Percentiles rank a stretch among this genome's conserved stretches.
These are phyloP conservation scores for Trichopus zeylanicus DNA, from an alignment of 116 monocot species.

Conservation along the genomic window DNA sequence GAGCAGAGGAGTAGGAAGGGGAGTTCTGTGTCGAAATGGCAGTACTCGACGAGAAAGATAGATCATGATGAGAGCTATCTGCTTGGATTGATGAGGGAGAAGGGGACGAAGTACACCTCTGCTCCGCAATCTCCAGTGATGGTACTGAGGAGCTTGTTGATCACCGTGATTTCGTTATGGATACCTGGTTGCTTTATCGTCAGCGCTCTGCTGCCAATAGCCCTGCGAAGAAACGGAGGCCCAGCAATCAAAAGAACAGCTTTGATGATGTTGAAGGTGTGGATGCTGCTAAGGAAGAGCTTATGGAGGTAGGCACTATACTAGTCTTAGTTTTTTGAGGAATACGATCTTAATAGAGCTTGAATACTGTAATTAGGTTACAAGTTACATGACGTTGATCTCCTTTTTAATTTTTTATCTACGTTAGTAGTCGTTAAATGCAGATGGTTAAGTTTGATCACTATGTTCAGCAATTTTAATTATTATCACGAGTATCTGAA, in stretches of 20 bases:
- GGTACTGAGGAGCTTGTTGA: conserved; percentile 42
- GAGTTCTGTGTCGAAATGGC: conserved; percentile 37
- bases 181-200: conserved; percentile 87
- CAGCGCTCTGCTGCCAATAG: conserved; percentile 56
- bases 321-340: too few species aligned
- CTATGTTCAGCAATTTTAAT: too few species aligned
- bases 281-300: conserved; percentile 87
- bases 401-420: too few species aligned
- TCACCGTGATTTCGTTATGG: conserved; percentile 70
- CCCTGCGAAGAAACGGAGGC: conserved; percentile 55
- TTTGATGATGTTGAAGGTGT: conserved; percentile 95
- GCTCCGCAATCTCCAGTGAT: conserved; percentile 60
- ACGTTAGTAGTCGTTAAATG: too few species aligned
- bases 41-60: conserved; percentile 69
- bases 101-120: conserved; percentile 64
- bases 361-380: too few species aligned
- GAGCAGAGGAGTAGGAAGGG: conserved; percentile 2
- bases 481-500: too few species aligned
- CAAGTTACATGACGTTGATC: too few species aligned
- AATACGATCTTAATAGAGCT: too few species aligned
- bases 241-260: conserved; percentile 45
- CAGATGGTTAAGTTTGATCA: too few species aligned
- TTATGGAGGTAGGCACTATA: conserved; percentile 61
- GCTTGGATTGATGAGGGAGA: conserved; percentile 46
- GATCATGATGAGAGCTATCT: too few species aligned